Base-by-base conservation (phyloP, 2,329 filamentous ascomycete species). In the Pseudogymnoascus destructans region DNA sequence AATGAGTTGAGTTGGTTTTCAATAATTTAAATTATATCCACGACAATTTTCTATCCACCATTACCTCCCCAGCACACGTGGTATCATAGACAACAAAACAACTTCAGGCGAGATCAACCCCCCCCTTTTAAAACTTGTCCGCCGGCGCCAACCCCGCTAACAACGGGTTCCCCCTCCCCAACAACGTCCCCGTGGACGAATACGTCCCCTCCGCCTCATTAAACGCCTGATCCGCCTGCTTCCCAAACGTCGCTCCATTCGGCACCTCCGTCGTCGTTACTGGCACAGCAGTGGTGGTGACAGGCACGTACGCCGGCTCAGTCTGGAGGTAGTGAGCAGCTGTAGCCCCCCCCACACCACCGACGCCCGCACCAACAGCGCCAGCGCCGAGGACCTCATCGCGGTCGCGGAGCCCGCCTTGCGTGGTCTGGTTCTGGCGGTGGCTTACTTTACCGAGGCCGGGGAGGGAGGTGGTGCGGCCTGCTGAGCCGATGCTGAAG, bases 401-500 rank as follows among this genome's bases (percentile, higher is more conserved):
- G 32, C 19, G 17, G 8, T 63, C 66, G 27, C 61, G 59, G 57
- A 67, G 59, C 30, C 65, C 64, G 57, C 64, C 66, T 15, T 54
- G 15, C 33, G 64, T 65, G 15, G 65, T 65, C 3, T 59, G 57
- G 35, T 68, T 66, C 2, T 63, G 57, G 73, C 86, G 86, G 67
- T 82, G 80, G 33, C 71, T 75, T 57, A 86, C 73, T 35, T 74
- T 64, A 1, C 71, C 70, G 35, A 77, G 69, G 62, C 73, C 69
- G 1, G 91, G 90, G 42, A 96, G 78, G 66, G 86, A 80, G 21
- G 73, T 78, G 40, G 87, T 89, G 73, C 85, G 84, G 58, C 80
- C 76, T 9, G 91, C 90, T 42, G 75, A 79, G 54, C 93, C 92
- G 65, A 97, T 86, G 61, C 82, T 85, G 76, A 98, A 98, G 67